These are phyloP conservation scores for Diplodia seriata DNA, from an alignment of 2,329 filamentous ascomycete genomes.

Conservation along the genomic window DNA sequence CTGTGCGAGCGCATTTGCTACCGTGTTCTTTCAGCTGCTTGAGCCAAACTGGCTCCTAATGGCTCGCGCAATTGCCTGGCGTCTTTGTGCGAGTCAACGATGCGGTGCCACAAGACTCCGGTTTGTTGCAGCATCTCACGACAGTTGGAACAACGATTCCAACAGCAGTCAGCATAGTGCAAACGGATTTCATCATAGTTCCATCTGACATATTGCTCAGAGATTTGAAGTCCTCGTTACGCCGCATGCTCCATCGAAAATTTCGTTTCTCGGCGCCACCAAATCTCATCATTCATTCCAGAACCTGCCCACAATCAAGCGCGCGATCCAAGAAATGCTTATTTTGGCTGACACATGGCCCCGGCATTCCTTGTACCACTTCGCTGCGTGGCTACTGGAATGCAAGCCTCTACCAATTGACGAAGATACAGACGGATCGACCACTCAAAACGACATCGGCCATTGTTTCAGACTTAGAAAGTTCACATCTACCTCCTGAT, in stretches of 20 bases:
- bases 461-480: not conserved
- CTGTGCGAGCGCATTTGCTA: too few relatives aligned
- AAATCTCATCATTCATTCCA: not conserved
- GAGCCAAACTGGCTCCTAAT: not conserved
- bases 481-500: not conserved
- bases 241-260: not conserved
- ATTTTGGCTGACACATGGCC: not conserved
- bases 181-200: not conserved
- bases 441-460: not conserved
- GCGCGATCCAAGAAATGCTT: not conserved
- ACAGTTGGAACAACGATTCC: not conserved
- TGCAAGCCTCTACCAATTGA: not conserved
- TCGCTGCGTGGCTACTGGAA: not conserved
- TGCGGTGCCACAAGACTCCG: constrained; percentile 9
- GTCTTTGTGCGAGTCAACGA: constrained; percentile 2
- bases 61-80: not conserved
- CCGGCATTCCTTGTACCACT: not conserved
- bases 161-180: not conserved
- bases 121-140: not conserved
- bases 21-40: not conserved
- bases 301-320: not conserved
- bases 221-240: not conserved
- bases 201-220: not conserved
- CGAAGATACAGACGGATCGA: not conserved
- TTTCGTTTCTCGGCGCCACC: not conserved